A percentile compares a stretch with the other conserved stretches of the same genome.
Evolutionary conservation across 441 rosid genomes (phyloP).

Genomic region (Metrosideros polymorpha): DNA sequence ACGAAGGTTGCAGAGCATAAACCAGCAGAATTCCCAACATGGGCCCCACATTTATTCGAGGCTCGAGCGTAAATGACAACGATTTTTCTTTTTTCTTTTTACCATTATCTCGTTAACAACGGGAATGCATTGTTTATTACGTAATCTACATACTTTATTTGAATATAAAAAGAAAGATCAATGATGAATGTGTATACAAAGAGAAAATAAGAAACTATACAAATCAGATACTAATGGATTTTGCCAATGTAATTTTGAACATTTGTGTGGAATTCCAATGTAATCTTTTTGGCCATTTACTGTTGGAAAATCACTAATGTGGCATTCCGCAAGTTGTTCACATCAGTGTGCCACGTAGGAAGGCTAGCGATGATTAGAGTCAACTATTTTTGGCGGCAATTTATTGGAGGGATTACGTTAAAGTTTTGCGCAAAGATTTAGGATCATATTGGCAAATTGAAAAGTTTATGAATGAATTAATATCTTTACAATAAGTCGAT

Average conservation of each 20-base stretch:
- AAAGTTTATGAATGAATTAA: too few relatives aligned
- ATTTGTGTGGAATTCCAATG: background rate
- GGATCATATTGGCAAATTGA: too few relatives aligned
- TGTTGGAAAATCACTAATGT: too few relatives aligned
- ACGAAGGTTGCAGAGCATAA: background rate
- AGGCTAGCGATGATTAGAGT: too few relatives aligned
- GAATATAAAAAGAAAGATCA: background rate
- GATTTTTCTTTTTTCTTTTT: too few relatives aligned
- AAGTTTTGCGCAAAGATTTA: background rate
- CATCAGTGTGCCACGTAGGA: too few relatives aligned
- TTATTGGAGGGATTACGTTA: too few relatives aligned
- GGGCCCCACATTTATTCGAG: background rate
- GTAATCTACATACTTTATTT: background rate
- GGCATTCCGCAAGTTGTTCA: too few relatives aligned
- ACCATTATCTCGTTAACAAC: background rate
- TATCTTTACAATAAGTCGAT: too few relatives aligned
- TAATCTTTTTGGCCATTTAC: background rate
- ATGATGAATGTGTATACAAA: background rate
- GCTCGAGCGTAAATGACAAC: background rate
- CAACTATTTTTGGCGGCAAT: too few relatives aligned
- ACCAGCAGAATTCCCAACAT: background rate
- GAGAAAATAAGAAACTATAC: background rate
- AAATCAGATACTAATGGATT: background rate
- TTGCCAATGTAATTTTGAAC: too few relatives aligned
- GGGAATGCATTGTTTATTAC: fast-evolving